Base-by-base conservation (phyloP, 768 basidiomycete species). In the Lactarius pseudohatsudake region DNA sequence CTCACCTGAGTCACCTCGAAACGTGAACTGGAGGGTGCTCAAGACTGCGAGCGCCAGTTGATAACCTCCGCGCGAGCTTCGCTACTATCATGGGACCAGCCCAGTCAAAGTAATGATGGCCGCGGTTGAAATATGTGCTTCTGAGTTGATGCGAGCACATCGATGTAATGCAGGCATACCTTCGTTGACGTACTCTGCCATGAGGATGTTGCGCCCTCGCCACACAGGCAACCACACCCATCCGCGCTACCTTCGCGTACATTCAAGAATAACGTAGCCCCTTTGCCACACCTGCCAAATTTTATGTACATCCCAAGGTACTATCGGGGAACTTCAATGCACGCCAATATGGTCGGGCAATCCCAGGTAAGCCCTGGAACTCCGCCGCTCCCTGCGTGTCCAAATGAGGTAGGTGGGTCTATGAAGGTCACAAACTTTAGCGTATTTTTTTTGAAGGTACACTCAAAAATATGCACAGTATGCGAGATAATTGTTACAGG, bases 171-270 rank as follows among this genome's bases (percentile, higher is more conserved):
- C 5, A n/a, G 53, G 59, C 43, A 56, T 16, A 32, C 58, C 20
- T 59, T 59, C 34, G 41, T 64, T 67, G 66, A 67, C 66, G 66
- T 67, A 64, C 58, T 45, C 57, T 40, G 36, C 66, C 62, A 67
- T 64, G 62, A 63, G 62, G 54, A 47, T 47, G 58, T 50, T 59
- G 57, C 66, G 62, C 62, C 62, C 58, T 43, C 16, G 30, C 50
- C 41, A 43, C 30, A 54, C 34, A 40, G 34, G 58, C 41, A 59
- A 64, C 57, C 57, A 59, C 36, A 59, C 32, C 6, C 11, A 43
- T 8, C 13, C 53, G 32, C 40, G 45, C 34, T 20, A 10, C 22
- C 57, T 28, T 28, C 58, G 54, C 54, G 16, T 62, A 62, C 34
- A 10, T 22, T 18, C 50, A 34, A 55, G 36, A 41, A 40, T 18